Evolutionary conservation across 164 flowering plant species (phyloP), one percentile per base, ranked within the genome.

Genomic region (Kingdonia uniflora): DNA sequence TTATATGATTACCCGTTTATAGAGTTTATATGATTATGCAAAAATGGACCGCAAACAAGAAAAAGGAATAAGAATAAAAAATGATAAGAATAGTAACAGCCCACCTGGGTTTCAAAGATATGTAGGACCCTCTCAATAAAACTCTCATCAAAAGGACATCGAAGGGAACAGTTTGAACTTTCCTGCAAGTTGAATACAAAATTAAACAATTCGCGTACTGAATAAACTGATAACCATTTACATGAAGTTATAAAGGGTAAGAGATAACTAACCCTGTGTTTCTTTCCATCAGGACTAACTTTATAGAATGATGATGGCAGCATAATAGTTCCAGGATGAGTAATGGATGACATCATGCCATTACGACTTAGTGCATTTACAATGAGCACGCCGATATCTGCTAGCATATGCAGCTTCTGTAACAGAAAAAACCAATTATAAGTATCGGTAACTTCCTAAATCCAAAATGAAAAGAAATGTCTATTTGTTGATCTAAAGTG

Each of bases 281-380:
- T 58, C 43, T 54, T 58, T 33, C 49, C 41, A 35, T 53, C 51
- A 51, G 17, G n/a, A 58, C 77, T 54, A 48, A 62, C 69, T 70
- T 55, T 78, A 60, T 81, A 91, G 20, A 84, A 67, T 16, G 95
- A 80, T 12, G 88, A 80, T 49, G 98, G 96, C 42, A 91, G 81
- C 65, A 85, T 61, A 56, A 91, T 67, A 47, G 46, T 25, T 22
- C 73, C 71, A 56, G 76, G 75, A 26, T n/a, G n/a, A 29, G 35
- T 3, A 29, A 76, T 56, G 38, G 81, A 47, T 14, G 63, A 49
- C 45, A 72, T 48, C 16, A 63, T 51, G 24, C 50, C 41, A 54
- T 39, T 63, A 48, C 40, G 59, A 48, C 71, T 71, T 56, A 84
- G 58, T 17, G 63, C 63, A 47, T 77, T 65, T 21, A 78, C 59